Conservation (phyloP, 2,329 filamentous ascomycete genomes). For the Sporothrix inflata region DNA sequence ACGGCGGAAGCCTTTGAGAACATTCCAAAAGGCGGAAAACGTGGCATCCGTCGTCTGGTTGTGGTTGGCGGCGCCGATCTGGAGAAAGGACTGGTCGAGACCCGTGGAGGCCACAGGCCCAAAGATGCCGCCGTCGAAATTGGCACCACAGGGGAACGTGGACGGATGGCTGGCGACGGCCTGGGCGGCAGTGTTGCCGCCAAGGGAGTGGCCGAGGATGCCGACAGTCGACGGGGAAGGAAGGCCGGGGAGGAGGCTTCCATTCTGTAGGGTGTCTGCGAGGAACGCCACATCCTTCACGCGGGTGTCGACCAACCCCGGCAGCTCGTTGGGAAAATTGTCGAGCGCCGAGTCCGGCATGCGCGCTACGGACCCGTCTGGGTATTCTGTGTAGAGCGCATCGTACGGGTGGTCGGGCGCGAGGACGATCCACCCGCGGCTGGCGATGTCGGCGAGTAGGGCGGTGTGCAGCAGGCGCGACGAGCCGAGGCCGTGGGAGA, state of each 20-base stretch:
- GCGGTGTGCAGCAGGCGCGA: background rate
- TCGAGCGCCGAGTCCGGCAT: constrained; percentile 7
- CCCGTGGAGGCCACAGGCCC: background rate
- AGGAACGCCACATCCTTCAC: background rate
- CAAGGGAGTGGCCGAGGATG: background rate
- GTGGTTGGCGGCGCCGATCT: constrained; percentile 4
- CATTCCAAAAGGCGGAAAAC: background rate
- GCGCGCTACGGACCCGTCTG: background rate
- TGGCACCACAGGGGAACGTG: background rate
- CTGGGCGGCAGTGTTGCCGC: background rate
- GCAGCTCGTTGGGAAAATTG: background rate
- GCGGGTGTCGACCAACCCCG: background rate
- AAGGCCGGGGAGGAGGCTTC: background rate
- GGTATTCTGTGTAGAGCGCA: constrained; percentile 8
- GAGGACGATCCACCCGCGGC: background rate
- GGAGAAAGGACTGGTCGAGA: background rate
- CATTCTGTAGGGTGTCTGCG: background rate
- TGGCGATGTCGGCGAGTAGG: background rate
- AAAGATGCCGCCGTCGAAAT: constrained; percentile 11
- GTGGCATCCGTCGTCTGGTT: background rate
- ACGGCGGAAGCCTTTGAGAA: background rate
- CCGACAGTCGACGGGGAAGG: background rate
- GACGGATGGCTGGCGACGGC: background rate
- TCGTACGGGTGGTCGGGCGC: constrained; percentile 5
- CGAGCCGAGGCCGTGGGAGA: background rate